Base-by-base conservation (phyloP, 306 rosid species). In the Castanea sativa region DNA sequence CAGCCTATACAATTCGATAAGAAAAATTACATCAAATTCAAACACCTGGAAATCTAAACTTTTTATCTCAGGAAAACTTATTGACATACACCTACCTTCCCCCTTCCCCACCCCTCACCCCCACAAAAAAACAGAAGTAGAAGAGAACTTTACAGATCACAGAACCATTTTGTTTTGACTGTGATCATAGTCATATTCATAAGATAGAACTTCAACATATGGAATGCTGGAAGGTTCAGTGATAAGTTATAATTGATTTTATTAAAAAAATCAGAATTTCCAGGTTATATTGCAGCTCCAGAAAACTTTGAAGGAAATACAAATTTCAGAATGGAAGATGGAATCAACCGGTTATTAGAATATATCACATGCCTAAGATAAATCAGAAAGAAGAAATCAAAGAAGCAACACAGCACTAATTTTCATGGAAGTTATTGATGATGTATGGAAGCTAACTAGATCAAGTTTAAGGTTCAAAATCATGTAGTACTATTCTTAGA, bases 1-100 rank as follows among this genome's bases (percentile, higher is more conserved):
- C 82, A 95, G 80, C 94, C 99, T 95, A 78, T 57, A 84, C 41
- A 82, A 78, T 81, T 84, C 71, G 29, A 76, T 30, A 57, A 73
- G 61, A 73, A 53, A 75, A 76, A 79, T 49, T 78, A 82, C 61
- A 69, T 13, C 77, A 75, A 52, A 72, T 7, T 69, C 58, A 43
- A 32, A 67, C 35, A 32, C 29, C 70, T 16, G 4, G 52, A 64
- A 35, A 52, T 65, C 33, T 32, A 51, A 71, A n/a, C 21, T n/a
- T 49, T 12, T 18, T 45, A 13, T 71, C 30, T 19, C 55, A 29
- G 30, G 35, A 14, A 53, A 69, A 18, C 45, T 13, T 16, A 27
- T 63, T n/a, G 32, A 49, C 14, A 43, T 64, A 35, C 43, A 35
- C 43, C 7, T 35, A 35, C 43, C 7, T 1, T 6, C 43, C 43